Base-by-base conservation (phyloP, 2,329 filamentous ascomycete genomes). In the Xylaria sp. region DNA sequence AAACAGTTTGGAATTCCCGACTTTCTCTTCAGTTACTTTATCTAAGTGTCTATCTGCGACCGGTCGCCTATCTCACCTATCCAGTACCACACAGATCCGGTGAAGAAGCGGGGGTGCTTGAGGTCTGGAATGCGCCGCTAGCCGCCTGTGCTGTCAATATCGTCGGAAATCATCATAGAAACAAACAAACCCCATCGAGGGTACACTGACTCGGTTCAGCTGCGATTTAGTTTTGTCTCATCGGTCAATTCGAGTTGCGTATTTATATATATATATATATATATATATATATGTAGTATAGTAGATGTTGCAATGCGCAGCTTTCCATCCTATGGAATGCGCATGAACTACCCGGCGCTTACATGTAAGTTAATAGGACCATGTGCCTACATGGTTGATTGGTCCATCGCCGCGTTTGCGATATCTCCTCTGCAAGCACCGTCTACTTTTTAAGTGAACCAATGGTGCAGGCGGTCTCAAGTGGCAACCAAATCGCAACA, bases 111-210 rank as follows among this genome's bases (percentile, higher is more conserved):
- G 65, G 65, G 68, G 44, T 53, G 55, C 57, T 70, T 69, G 53
- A 61, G 40, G 60, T 48, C 65, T 69, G 69, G 69, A 72, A 71
- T 71, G 69, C 65, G 69, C 66, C 69, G 69, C 67, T 68, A 71
- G 66, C 71, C 69, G 66, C 61, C 37, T n/a, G 23, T 35, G 37
- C 18, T 21, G 42, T 51, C 16, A 64, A 63, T 55, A 60, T 66
- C 21, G 63, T 66, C 55, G 60, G 54, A 25, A 61, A 54, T 54
- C 55, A 51, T 61, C 44, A 44, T 6, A 29, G 64, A 47, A 68
- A 60, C 58, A n/a, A n/a, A n/a, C n/a, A n/a, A n/a, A n/a, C n/a
- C n/a, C 65, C 44, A 50, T 57, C 60, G 57, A 59, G 65, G 63
- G 50, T 47, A 21, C 27, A 18, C 32, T 10, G 48, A 50, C 21